Conservation (phyloP, 345 rosid genomes). For the Lepidium africanum region DNA sequence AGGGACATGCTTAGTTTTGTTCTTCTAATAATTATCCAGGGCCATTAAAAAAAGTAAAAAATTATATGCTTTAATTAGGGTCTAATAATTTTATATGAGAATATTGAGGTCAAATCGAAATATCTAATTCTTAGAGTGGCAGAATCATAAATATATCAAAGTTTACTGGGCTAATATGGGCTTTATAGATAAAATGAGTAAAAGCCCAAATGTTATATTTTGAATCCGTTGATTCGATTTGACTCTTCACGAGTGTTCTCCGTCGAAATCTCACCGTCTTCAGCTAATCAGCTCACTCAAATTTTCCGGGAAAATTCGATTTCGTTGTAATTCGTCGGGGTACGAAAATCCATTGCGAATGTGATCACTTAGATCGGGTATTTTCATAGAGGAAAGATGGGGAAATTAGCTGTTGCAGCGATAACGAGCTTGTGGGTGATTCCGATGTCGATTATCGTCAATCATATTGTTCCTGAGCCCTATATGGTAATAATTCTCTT, state of each 20-base stretch:
- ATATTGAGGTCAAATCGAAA: neutral
- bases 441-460: constrained; percentile 62
- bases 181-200: neutral
- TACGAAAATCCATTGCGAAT: neutral
- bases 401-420: constrained; percentile 50
- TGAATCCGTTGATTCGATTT: neutral
- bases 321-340: neutral
- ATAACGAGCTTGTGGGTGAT: constrained; percentile 72
- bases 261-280: constrained; percentile 3
- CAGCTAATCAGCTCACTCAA: neutral
- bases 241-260: neutral
- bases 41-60: too few species aligned
- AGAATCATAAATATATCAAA: neutral
- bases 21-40: neutral
- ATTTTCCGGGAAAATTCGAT: constrained; percentile 7
- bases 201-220: neutral
- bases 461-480: constrained; percentile 63
- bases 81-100: neutral
- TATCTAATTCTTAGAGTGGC: neutral
- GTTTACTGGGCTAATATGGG: neutral
- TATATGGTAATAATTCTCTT: constrained; percentile 56
- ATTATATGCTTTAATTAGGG: neutral
- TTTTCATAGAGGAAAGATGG: constrained; percentile 32
- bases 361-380: neutral
- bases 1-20: constrained; percentile 15